Base-by-base conservation (phyloP, 78 protist species). In the Creolimax fragrantissima region DNA sequence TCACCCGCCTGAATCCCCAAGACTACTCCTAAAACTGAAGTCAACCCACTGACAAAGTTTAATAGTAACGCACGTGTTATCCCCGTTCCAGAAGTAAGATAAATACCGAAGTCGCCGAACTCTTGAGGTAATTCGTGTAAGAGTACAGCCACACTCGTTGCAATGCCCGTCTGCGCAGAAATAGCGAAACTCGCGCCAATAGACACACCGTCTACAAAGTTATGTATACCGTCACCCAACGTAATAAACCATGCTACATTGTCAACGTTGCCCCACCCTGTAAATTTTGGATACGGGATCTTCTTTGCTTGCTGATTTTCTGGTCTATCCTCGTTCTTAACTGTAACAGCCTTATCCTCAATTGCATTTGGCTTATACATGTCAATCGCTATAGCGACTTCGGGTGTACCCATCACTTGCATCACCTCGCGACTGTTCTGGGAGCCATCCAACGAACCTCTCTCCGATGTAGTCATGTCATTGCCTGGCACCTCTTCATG, bases 101-200 rank as follows among this genome's bases (percentile, higher is more conserved):
- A 74, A 2, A 91, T 44, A 4, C 58, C 92, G 81, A 91, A 91
- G 84, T 91, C 92, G 4, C 92, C 92, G 35, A 91, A 17, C 41
- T 91, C 92, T 41, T 91, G 92, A 4, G 92, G 67, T 35, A 91
- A 35, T 42, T 91, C 92, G 74, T 91, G 92, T 24, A 47, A 74
- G 37, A 91, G 17, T 2, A 91, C 37, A 3, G 92, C 92, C 35
- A 91, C 3, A 74, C 89, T 36, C 35, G 92, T 91, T 32, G 81
- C 3, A 5, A 91, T 24, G 5, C 92, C 92, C 0, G 86, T 36
- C 3, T 42, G 5, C 6, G 43, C 32, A 42, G 58, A 37, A 5
- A 66, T 2, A 17, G 24, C 7, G 35, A 91, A 91, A 5, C 85
- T 41, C 32, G 89, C 92, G 3, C 92, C 92, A 32, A 91, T 17